phyloP scores from a whole-genome alignment of 345 rosid genomes.

The Lumnitzera racemosa region DNA sequence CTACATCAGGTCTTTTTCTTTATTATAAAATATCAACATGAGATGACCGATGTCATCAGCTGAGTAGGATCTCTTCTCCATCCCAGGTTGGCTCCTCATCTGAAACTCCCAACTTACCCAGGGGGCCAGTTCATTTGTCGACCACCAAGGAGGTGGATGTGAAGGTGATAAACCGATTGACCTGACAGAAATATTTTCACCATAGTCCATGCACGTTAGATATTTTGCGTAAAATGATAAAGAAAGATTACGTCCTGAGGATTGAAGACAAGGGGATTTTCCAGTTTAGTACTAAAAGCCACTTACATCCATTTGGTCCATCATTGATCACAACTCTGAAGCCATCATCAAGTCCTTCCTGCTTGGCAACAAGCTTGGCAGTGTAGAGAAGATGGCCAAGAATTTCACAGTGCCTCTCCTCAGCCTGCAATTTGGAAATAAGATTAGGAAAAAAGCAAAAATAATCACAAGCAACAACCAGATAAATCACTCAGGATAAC shows the following conservation, averaged over 20 bases:
- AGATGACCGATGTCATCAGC: too few species aligned
- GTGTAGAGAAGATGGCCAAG: conserved; percentile 86
- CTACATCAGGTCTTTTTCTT: too few species aligned
- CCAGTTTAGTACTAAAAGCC: not conserved
- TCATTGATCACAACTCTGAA: conserved; percentile 90
- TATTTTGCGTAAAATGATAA: too few species aligned
- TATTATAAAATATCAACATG: too few species aligned
- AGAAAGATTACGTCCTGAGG: too few species aligned
- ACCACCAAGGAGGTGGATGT: conserved; percentile 86
- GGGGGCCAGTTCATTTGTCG: conserved; percentile 99
- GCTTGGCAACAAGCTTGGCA: conserved; percentile 88
- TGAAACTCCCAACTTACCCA: conserved; percentile 37
- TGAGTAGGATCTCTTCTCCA: too few species aligned
- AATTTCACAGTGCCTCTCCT: conserved; percentile 82
- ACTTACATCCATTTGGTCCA: conserved; percentile 79
- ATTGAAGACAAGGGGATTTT: too few species aligned
- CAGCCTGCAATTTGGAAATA: conserved; percentile 48
- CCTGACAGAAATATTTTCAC: conserved; percentile 24
- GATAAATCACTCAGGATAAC: too few species aligned
- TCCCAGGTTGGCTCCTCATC: too few species aligned
- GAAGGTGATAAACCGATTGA: conserved; percentile 92
- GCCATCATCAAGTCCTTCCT: conserved; percentile 84
- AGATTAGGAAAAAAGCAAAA: too few species aligned
- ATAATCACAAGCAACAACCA: too few species aligned
- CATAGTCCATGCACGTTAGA: too few species aligned